phyloP scores from a whole-genome alignment of 805 yeast species.

The Phaffomyces thermotolerans region DNA sequence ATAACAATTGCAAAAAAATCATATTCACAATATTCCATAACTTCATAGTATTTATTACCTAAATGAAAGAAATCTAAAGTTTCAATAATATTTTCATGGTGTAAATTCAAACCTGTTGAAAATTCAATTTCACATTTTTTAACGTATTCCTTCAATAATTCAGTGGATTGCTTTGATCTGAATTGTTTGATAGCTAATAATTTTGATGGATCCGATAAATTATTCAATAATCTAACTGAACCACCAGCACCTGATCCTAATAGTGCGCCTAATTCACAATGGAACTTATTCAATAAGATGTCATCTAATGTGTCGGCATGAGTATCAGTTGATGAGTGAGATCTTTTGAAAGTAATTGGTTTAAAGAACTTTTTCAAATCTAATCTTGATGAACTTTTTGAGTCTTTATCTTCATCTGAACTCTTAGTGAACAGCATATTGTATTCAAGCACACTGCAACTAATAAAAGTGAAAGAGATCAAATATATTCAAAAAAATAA shows the following conservation, averaged over 20 bases:
- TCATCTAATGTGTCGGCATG: conserved; percentile 38
- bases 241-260: conserved; percentile 89
- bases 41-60: conserved; percentile 60
- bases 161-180: conserved; percentile 63
- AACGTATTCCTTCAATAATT: conserved; percentile 69
- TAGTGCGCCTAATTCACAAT: conserved; percentile 58
- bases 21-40: conserved; percentile 80
- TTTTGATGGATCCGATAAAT: conserved; percentile 49
- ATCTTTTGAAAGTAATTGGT: conserved; percentile 9
- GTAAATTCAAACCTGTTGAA: conserved; percentile 76
- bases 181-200: conserved; percentile 83
- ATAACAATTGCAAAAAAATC: conserved; percentile 84
- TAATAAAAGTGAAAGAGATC: too few species aligned
- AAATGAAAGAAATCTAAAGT: conserved; percentile 52
- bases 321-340: conserved; percentile 5
- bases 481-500: too few species aligned
- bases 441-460: too few species aligned
- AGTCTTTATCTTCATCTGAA: neutral
- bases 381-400: conserved; percentile 4
- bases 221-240: conserved; percentile 65
- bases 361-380: conserved; percentile 22
- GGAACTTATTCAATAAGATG: conserved; percentile 52
- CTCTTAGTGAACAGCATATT: neutral
- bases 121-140: conserved; percentile 84
- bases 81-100: conserved; percentile 74